Conservation (phyloP, 2,329 filamentous ascomycete genomes). For the Raffaelea albimanens region DNA sequence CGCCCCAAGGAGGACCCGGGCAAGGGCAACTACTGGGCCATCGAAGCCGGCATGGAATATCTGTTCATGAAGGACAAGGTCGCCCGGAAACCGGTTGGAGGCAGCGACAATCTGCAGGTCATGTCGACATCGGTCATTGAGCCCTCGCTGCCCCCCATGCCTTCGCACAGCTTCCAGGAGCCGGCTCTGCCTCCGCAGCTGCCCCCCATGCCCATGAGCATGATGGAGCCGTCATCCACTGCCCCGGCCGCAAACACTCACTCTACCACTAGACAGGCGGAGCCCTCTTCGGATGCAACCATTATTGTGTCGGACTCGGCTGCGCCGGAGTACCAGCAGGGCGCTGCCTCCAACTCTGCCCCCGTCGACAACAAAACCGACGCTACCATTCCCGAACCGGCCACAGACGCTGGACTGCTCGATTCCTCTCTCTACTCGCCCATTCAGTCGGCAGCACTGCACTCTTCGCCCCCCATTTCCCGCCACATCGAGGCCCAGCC, state of each 20-base stretch:
- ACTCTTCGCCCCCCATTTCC: slow-evolving; percentile 82
- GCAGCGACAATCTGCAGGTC: slow-evolving; percentile 47
- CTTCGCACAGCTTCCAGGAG: slow-evolving; percentile 26
- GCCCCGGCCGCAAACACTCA: slow-evolving; percentile 7
- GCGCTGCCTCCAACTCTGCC: slow-evolving; percentile 29
- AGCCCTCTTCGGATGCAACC: slow-evolving; percentile 69
- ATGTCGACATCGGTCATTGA: slow-evolving; percentile 46
- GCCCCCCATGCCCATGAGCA: slow-evolving; percentile 19
- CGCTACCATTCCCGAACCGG: not conserved
- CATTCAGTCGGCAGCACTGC: slow-evolving; percentile 58
- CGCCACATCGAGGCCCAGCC: slow-evolving; percentile 48
- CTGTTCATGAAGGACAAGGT: slow-evolving; percentile 86
- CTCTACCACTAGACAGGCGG: slow-evolving; percentile 25
- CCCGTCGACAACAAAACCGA: slow-evolving; percentile 3
- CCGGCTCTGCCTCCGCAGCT: slow-evolving; percentile 40
- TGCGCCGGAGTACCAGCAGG: slow-evolving; percentile 38
- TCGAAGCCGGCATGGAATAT: slow-evolving; percentile 79
- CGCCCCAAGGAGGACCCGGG: slow-evolving; percentile 94
- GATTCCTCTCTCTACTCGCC: slow-evolving; percentile 60
- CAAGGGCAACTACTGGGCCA: slow-evolving; percentile 96
- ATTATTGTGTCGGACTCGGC: slow-evolving; percentile 61
- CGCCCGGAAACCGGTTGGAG: slow-evolving; percentile 45
- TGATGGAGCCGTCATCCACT: slow-evolving; percentile 7
- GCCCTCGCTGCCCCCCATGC: slow-evolving; percentile 31
- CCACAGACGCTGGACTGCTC: slow-evolving; percentile 17